Percentiles rank a stretch among this genome's conserved stretches.
phyloP scores from a whole-genome alignment of 1,284 basidiomycete species.

The Cryptococcus amylolentus region DNA sequence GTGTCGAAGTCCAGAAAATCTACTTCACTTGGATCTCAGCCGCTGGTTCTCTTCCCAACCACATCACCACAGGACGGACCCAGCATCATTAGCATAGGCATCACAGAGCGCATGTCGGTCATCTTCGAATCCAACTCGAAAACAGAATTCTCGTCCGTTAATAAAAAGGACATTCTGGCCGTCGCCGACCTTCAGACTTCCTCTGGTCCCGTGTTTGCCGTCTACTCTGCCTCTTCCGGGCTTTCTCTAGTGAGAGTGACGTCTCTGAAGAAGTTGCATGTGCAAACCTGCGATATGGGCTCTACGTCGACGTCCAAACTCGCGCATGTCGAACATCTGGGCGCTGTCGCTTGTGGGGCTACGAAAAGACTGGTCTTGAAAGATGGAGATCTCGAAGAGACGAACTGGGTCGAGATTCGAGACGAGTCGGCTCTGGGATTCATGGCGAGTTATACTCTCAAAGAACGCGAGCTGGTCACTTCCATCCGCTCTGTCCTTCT shows the following conservation, averaged over 20 bases:
- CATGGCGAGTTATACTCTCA: conserved; percentile 11
- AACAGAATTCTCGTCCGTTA: conserved; percentile 65
- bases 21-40: conserved; percentile 37
- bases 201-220: conserved; percentile 58
- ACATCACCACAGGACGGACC: conserved; percentile 21
- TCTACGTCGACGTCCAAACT: conserved; percentile 64
- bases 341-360: conserved; percentile 64
- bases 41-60: conserved; percentile 21
- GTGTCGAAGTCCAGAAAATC: conserved; percentile 50
- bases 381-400: conserved; percentile 55
- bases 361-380: conserved; percentile 57
- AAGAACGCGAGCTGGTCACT: conserved; percentile 32
- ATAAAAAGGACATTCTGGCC: conserved; percentile 66
- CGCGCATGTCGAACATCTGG: conserved; percentile 57
- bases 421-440: conserved; percentile 61
- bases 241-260: conserved; percentile 64
- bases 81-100: conserved; percentile 29
- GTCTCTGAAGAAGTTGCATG: conserved; percentile 75
- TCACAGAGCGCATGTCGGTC: conserved; percentile 43
- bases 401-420: conserved; percentile 63
- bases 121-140: conserved; percentile 63
- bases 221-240: conserved; percentile 39
- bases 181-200: conserved; percentile 56
- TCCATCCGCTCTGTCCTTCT: conserved; percentile 27
- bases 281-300: conserved; percentile 69